Evolutionary conservation across 495 filamentous ascomycete species (phyloP), one percentile per base, ranked within the genome.

Genomic region (Aspergillus cavernicola): DNA sequence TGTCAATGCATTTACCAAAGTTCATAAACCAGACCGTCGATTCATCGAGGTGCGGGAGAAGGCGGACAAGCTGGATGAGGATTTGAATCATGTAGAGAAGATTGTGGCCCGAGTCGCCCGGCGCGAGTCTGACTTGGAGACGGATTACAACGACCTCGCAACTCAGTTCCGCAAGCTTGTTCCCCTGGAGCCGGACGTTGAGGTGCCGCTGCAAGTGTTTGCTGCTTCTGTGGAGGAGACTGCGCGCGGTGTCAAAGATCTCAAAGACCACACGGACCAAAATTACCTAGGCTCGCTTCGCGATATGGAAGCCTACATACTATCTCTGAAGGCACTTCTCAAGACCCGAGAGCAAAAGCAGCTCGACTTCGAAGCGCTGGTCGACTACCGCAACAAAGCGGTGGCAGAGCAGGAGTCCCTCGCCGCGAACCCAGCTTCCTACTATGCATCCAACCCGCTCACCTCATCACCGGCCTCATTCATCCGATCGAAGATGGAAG

Each of bases 301-400:
- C 15, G 95, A 97, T 66, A 96, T 97, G 91, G 86, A 90, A 53
- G 85, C 90, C 23, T 98, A 97, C 70, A 90, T 88, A 64, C 67
- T 82, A 16, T 85, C 90, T 2, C 69, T 97, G 15, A 95, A 95
- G 68, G 73, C 84, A 26, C 84, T 97, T 3, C 82, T 98, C 62
- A 96, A 95, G 73, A 87, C 88, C 6, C 85, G 93, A 18, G 95
- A 98, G 71, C 91, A 95, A 72, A 98, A 97, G 66, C 93, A 98
- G 65, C 85, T 97, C 36, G 93, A 98, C 70, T 96, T 92, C 65
- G 93, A 98, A 71, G 93, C 88, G 35, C 77, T 97, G 24, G 95
- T 90, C 18, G 92, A 96, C 61, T 97, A 97, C 68, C 89, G 96
- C 50, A 87, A 85, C 73, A 95, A 95, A 63, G 86, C 89, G 2